A percentile compares a stretch with the other conserved stretches of the same genome.
phyloP scores from a whole-genome alignment of 352 stramenopile species.

The Globisporangium perplexum region DNA sequence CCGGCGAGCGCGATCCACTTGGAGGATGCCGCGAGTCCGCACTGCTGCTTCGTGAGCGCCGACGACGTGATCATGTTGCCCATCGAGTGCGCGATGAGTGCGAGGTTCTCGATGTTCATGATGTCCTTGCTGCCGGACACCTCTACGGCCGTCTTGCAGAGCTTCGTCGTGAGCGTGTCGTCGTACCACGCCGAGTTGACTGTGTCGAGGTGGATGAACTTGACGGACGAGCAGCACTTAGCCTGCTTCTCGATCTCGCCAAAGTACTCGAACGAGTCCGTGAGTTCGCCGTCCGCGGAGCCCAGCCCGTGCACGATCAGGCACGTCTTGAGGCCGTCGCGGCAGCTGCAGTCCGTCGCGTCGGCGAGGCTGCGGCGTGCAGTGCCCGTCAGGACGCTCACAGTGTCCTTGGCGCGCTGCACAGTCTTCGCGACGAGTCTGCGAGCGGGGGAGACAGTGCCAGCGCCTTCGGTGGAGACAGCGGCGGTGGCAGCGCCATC shows the following conservation, averaged over 20 bases:
- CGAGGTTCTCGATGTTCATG: slow-evolving; percentile 18
- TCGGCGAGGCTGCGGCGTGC: slow-evolving; percentile 12
- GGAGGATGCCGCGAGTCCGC: slow-evolving; percentile 16
- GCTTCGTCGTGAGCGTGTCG: slow-evolving; percentile 11
- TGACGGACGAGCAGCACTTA: slow-evolving; percentile 26
- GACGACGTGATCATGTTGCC: slow-evolving; percentile 31
- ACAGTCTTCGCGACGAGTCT: slow-evolving; percentile 4
- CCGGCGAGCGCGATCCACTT: slow-evolving; percentile 37
- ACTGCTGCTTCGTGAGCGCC: slow-evolving; percentile 22
- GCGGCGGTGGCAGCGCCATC: not conserved
- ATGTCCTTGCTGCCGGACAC: slow-evolving; percentile 11
- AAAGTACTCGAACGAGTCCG: slow-evolving; percentile 17
- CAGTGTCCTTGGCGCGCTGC: slow-evolving; percentile 11
- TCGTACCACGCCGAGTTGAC: slow-evolving; percentile 20
- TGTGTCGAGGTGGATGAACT: slow-evolving; percentile 27
- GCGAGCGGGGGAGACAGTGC: slow-evolving; percentile 3
- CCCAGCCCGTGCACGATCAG: slow-evolving; percentile 27
- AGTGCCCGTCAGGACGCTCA: slow-evolving; percentile 7
- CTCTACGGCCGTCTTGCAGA: slow-evolving; percentile 16
- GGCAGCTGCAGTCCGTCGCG: slow-evolving; percentile 10
- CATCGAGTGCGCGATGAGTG: slow-evolving; percentile 42
- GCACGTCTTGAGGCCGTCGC: slow-evolving; percentile 18
- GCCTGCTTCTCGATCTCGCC: slow-evolving; percentile 18
- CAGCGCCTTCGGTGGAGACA: not conserved
- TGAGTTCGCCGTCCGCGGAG: slow-evolving; percentile 4